Conservation (phyloP, 2,329 filamentous ascomycete genomes). For the Chrysoporthe deuterocubensis region DNA sequence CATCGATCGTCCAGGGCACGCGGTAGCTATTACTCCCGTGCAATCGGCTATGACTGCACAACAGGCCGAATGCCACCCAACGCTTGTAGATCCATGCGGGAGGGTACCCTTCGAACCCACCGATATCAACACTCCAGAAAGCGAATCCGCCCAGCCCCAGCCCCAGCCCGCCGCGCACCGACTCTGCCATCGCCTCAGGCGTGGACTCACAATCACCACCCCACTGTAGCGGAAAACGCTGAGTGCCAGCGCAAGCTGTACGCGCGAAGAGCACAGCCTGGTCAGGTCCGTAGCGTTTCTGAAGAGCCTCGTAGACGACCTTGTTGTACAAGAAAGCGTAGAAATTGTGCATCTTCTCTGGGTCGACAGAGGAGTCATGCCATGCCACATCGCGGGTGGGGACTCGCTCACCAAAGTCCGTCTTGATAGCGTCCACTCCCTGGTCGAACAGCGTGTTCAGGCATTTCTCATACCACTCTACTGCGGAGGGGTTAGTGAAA, state of each 20-base stretch:
- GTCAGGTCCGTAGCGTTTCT: conserved; percentile 52
- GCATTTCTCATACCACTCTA: conserved; percentile 66
- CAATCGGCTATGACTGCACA: conserved; percentile 71
- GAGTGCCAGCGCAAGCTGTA: conserved; percentile 68
- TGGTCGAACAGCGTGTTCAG: conserved; percentile 67
- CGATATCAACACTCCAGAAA: conserved; percentile 40
- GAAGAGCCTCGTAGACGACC: conserved; percentile 68
- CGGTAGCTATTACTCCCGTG: conserved; percentile 73
- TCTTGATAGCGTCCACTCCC: conserved; percentile 75
- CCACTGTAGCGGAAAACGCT: conserved; percentile 73
- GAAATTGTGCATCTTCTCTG: conserved; percentile 75
- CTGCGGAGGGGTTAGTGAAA: conserved; percentile 73
- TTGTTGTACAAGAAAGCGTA: conserved; percentile 77
- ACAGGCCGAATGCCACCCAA: conserved; percentile 76
- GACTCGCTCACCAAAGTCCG: conserved; percentile 76
- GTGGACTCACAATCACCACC: conserved; percentile 78
- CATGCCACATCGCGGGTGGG: conserved; percentile 68
- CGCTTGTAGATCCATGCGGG: conserved; percentile 74
- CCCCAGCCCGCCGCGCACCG: conserved; percentile 36
- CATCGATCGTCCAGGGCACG: conserved; percentile 75
- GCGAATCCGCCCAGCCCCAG: conserved; percentile 37
- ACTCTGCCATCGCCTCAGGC: conserved; percentile 74
- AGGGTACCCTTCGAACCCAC: conserved; percentile 67
- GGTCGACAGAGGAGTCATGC: conserved; percentile 62
- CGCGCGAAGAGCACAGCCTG: conserved; percentile 70